Percentiles rank a stretch among this genome's conserved stretches.
These are phyloP conservation scores for Aspergillus calidoustus DNA, from an alignment of 2,329 filamentous ascomycete genomes.

Conservation along the genomic window DNA sequence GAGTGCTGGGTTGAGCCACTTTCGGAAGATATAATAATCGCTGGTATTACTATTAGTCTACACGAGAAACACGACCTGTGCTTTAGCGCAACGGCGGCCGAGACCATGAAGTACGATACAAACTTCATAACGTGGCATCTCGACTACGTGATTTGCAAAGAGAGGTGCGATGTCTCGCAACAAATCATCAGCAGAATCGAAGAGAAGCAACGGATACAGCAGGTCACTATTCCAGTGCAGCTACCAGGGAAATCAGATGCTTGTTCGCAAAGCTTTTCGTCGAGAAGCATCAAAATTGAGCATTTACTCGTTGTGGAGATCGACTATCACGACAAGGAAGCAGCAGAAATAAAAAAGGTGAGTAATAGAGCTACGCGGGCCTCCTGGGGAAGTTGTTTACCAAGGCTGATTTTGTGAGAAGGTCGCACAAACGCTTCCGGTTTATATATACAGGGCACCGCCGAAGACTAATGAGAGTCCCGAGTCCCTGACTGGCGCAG, in stretches of 20 bases:
- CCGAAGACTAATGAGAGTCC: background rate
- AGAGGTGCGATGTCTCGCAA: background rate
- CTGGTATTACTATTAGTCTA: constrained; percentile 16
- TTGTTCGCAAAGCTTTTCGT: background rate
- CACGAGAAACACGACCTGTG: constrained; percentile 24
- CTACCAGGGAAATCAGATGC: background rate
- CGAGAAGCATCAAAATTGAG: background rate
- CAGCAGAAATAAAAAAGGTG: background rate
- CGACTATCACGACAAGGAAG: background rate
- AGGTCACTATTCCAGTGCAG: background rate
- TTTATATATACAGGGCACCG: background rate
- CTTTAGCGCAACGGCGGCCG: constrained; percentile 23
- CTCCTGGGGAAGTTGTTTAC: too few relatives aligned
- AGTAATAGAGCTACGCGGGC: too few relatives aligned
- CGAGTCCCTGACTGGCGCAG: background rate
- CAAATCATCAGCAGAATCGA: background rate
- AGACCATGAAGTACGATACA: constrained; percentile 21
- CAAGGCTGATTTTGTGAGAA: background rate
- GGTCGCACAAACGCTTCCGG: background rate
- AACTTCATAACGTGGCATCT: constrained; percentile 19
- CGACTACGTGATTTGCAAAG: constrained; percentile 12
- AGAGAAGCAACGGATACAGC: background rate
- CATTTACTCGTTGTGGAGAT: background rate
- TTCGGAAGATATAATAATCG: constrained; percentile 16
- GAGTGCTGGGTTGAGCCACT: constrained; percentile 26